Base-by-base conservation (phyloP, 495 filamentous ascomycete species). In the Trichoderma gamsii region DNA sequence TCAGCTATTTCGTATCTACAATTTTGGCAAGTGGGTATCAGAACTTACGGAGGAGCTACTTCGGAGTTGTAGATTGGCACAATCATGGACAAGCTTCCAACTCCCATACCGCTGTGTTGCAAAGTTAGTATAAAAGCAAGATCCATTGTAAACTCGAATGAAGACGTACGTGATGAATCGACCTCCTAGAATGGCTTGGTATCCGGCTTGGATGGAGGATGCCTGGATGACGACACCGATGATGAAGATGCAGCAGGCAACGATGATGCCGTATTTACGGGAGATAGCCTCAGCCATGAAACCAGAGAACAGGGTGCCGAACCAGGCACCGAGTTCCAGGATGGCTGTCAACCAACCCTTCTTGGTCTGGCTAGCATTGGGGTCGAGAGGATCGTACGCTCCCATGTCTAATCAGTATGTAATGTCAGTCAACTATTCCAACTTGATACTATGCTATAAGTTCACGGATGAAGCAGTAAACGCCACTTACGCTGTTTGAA, bases 291-390 rank as follows among this genome's bases (percentile, higher is more conserved):
- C 91, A 44, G 89, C 89, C 49, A 94, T 75, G 72, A 92, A 90
- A 1, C 90, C 90, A 64, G 87, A 90, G 63, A 89, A 83, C 63
- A 94, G 81, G 0, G 89, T 88, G 11, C 92, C 91, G 64, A 91
- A 71, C 91, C 91, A 93, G 46, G 91, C 91, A 75, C 91, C 91
- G 4, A 96, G 83, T 71, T 93, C 86, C 70, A 94, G 85, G 68
- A 93, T 93, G 2, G 91, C 85, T 6, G 90, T 91, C 64, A 93
- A 79, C 87, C 90, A 92, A 38, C 90, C 90, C 73, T 92, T 91
- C 70, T 81, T 87, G 0, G 88, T 85, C 71, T 85, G 83, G 71
- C 90, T 74, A 25, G 76, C 75, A n/a, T 77, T 73, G 32, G 87
- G 88, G 25, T 83, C 81, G 44, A 74, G 41, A 74, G 25, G 27